phyloP scores from a whole-genome alignment of 2,329 filamentous ascomycete genomes.

The Byssothecium circinans region DNA sequence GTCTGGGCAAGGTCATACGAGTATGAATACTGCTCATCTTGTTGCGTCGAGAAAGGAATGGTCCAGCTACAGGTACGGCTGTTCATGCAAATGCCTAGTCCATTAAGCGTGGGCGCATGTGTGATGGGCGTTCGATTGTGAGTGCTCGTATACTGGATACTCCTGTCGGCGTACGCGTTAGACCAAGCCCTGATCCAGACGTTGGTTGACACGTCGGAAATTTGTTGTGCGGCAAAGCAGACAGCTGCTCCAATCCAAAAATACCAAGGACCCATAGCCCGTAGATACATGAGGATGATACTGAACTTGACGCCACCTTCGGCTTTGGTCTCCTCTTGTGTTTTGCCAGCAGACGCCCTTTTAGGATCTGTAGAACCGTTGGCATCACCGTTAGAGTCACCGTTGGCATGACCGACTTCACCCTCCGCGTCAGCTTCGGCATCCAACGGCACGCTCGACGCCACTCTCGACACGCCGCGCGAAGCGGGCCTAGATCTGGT shows the following conservation, averaged over 20 bases:
- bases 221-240: conserved; percentile 80
- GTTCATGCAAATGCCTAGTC: conserved; percentile 51
- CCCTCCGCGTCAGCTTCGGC: conserved; percentile 60
- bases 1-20: conserved; percentile 45
- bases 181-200: conserved; percentile 96
- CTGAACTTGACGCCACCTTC: conserved; percentile 84
- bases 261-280: conserved; percentile 93
- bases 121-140: conserved; percentile 46
- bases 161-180: conserved; percentile 72
- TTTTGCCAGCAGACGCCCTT: conserved; percentile 56
- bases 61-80: conserved; percentile 56
- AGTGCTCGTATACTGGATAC: conserved; percentile 33
- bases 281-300: conserved; percentile 83
- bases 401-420: conserved; percentile 50
- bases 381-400: conserved; percentile 53
- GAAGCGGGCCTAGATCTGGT: conserved; percentile 74
- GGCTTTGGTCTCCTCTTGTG: conserved; percentile 70
- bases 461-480: conserved; percentile 67
- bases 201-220: conserved; percentile 84
- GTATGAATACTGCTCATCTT: conserved; percentile 29
- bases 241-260: conserved; percentile 80
- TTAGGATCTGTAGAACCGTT: conserved; percentile 46
- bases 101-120: conserved; percentile 46
- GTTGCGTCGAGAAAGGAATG: conserved; percentile 33
- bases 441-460: conserved; percentile 77